A percentile compares a stretch with the other conserved stretches of the same genome.
phyloP scores from a whole-genome alignment of 2,329 filamentous ascomycete species.

The Fusarium sp. region DNA sequence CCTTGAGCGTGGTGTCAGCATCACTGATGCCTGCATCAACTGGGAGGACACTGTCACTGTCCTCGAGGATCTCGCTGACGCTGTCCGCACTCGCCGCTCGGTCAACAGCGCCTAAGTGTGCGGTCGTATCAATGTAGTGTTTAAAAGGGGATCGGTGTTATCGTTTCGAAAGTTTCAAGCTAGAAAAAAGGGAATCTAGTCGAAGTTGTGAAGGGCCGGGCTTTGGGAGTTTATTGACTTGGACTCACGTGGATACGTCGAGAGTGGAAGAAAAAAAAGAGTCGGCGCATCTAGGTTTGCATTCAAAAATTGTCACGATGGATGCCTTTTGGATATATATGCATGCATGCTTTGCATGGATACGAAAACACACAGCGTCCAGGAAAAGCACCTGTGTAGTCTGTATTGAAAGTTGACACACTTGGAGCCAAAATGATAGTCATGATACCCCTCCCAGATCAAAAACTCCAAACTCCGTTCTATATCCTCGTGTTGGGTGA shows the following conservation, averaged over 20 bases:
- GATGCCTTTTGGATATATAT: constrained; percentile 15
- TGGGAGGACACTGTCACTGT: constrained; percentile 88
- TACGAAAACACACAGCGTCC: neutral
- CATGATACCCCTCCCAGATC: constrained; percentile 13
- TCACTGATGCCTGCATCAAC: constrained; percentile 95
- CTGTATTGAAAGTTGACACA: constrained; percentile 5
- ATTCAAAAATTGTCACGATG: constrained; percentile 41
- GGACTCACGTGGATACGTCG: constrained; percentile 32
- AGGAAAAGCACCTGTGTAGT: neutral
- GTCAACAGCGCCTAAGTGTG: constrained; percentile 51
- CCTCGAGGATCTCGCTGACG: constrained; percentile 86
- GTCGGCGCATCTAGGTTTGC: constrained; percentile 43
- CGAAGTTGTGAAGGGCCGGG: constrained; percentile 11
- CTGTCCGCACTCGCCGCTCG: constrained; percentile 80
- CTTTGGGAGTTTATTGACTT: constrained; percentile 42
- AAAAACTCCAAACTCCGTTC: constrained; percentile 21
- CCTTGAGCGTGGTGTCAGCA: constrained; percentile 90
- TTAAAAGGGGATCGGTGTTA: constrained; percentile 11
- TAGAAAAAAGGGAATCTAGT: constrained; percentile 5
- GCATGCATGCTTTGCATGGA: constrained; percentile 1
- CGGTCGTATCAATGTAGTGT: constrained; percentile 22
- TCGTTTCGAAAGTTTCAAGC: constrained; percentile 14
- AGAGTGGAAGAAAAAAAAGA: constrained; percentile 39
- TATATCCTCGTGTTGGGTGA: neutral
- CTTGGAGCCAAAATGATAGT: constrained; percentile 5